Percentiles rank a stretch among this genome's conserved stretches.
Conservation (phyloP, 2,329 filamentous ascomycete species). For the Colletotrichum sp. region DNA sequence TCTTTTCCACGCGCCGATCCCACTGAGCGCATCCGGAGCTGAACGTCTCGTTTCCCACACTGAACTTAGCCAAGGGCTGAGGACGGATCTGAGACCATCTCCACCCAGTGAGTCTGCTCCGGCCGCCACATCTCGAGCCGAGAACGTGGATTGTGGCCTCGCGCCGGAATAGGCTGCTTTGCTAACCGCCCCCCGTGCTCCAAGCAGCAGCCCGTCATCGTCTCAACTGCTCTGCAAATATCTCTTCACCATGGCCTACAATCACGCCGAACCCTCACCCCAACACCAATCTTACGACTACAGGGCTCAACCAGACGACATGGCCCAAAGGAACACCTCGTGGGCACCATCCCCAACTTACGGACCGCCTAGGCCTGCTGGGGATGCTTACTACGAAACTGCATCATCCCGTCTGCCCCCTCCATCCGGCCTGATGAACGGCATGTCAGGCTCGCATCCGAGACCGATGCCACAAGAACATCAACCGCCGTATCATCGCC, state of each 20-base stretch:
- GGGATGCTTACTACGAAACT: conserved; percentile 26
- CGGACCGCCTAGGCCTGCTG: conserved; percentile 28
- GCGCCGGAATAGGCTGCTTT: conserved; percentile 12
- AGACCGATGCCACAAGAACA: background rate
- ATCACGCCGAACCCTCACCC: conserved; percentile 30
- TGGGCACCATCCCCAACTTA: conserved; percentile 32
- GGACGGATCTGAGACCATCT: conserved; percentile 15
- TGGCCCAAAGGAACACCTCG: conserved; percentile 38
- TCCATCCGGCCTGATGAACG: conserved; percentile 27
- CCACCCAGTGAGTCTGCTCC: conserved; percentile 15
- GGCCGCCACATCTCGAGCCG: conserved; percentile 17
- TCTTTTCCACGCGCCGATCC: background rate
- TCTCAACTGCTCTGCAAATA: background rate
- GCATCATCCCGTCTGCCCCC: conserved; percentile 30
- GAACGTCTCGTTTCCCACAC: background rate
- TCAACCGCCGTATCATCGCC: conserved; percentile 10
- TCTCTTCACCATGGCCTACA: conserved; percentile 32
- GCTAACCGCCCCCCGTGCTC: background rate
- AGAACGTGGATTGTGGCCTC: conserved; percentile 12
- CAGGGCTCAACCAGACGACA: conserved; percentile 35
- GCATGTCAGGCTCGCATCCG: conserved; percentile 20
- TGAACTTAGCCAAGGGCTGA: conserved; percentile 7
- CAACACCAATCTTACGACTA: conserved; percentile 28
- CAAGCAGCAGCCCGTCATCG: background rate
- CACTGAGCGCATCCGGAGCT: conserved; percentile 12